phyloP scores from a whole-genome alignment of 176 grass and related monocot species.

The Aegilops bicornis region DNA sequence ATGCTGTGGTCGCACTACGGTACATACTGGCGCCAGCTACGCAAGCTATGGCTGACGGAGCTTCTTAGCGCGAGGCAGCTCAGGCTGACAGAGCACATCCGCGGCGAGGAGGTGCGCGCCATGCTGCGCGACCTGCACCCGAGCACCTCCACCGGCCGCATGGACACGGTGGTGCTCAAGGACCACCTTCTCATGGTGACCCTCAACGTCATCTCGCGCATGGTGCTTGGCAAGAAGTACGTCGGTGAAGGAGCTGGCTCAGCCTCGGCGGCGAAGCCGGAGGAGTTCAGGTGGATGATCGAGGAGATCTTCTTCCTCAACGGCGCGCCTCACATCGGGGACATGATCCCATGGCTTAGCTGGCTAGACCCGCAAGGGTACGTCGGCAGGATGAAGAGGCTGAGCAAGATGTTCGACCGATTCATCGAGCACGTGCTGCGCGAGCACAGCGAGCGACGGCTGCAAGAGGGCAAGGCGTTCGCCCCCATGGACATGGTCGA shows the following conservation, averaged over 20 bases:
- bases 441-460: slow-evolving; percentile 62
- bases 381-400: slow-evolving; percentile 64
- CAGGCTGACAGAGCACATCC: slow-evolving; percentile 61
- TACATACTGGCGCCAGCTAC: slow-evolving; percentile 64
- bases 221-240: slow-evolving; percentile 85
- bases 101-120: slow-evolving; percentile 44
- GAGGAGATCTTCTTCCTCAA: slow-evolving; percentile 83
- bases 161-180: slow-evolving; percentile 49
- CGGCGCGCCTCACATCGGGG: slow-evolving; percentile 77
- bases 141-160: slow-evolving; percentile 13
- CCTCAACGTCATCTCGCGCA: slow-evolving; percentile 75
- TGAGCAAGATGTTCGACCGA: slow-evolving; percentile 32
- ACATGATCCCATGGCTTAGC: slow-evolving; percentile 77
- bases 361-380: slow-evolving; percentile 79
- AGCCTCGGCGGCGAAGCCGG: slow-evolving; percentile 28
- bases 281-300: slow-evolving; percentile 85
- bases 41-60: slow-evolving; percentile 69
- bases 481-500: slow-evolving; percentile 77
- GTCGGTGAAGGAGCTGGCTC: background rate
- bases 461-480: slow-evolving; percentile 47
- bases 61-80: slow-evolving; percentile 66
- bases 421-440: slow-evolving; percentile 78
- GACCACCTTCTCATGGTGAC: slow-evolving; percentile 57
- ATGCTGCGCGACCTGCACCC: slow-evolving; percentile 44
- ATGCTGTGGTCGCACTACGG: slow-evolving; percentile 69